Conservation (phyloP, 2,329 filamentous ascomycete species). For the Falciphora oryzae region DNA sequence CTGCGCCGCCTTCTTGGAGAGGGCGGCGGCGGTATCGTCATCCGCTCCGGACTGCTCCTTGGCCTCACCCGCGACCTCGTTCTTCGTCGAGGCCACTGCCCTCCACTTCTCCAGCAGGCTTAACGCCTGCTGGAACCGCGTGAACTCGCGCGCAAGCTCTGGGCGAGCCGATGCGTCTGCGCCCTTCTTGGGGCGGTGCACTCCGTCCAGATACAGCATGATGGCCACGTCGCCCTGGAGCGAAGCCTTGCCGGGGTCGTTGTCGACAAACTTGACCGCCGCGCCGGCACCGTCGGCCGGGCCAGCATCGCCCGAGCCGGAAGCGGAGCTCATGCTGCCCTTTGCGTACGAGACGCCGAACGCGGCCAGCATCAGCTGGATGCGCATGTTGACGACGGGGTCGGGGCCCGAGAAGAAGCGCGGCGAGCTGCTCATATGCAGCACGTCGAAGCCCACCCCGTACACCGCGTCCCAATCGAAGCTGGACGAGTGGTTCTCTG, state of each 20-base stretch:
- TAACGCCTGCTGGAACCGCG: slow-evolving; percentile 37
- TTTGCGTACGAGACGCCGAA: slow-evolving; percentile 40
- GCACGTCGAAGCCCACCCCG: slow-evolving; percentile 75
- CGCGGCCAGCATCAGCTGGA: slow-evolving; percentile 46
- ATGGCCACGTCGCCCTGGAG: slow-evolving; percentile 47
- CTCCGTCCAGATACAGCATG: slow-evolving; percentile 55
- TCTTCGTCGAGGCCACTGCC: slow-evolving; percentile 3
- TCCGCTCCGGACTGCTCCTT: slow-evolving; percentile 3
- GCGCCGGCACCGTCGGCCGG: slow-evolving; percentile 14
- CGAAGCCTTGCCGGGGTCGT: slow-evolving; percentile 40
- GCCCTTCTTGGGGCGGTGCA: slow-evolving; percentile 33
- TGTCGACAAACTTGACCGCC: slow-evolving; percentile 47
- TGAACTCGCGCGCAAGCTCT: slow-evolving; percentile 31
- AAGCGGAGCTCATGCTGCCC: slow-evolving; percentile 32
- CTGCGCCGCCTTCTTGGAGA: slow-evolving; percentile 4
- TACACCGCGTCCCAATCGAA: slow-evolving; percentile 76
- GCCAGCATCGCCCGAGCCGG: slow-evolving; percentile 20
- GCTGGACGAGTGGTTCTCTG: slow-evolving; percentile 68
- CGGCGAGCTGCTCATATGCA: slow-evolving; percentile 55
- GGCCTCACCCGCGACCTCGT: not conserved
- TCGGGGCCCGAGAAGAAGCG: slow-evolving; percentile 47
- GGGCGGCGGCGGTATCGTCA: not conserved
- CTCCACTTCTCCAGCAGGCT: slow-evolving; percentile 32
- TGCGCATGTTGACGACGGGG: slow-evolving; percentile 39
- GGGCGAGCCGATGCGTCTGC: slow-evolving; percentile 16